Percentiles rank a stretch among this genome's conserved stretches.
Conservation (phyloP, 768 basidiomycete genomes). For the Coprinopsis cinerea region DNA sequence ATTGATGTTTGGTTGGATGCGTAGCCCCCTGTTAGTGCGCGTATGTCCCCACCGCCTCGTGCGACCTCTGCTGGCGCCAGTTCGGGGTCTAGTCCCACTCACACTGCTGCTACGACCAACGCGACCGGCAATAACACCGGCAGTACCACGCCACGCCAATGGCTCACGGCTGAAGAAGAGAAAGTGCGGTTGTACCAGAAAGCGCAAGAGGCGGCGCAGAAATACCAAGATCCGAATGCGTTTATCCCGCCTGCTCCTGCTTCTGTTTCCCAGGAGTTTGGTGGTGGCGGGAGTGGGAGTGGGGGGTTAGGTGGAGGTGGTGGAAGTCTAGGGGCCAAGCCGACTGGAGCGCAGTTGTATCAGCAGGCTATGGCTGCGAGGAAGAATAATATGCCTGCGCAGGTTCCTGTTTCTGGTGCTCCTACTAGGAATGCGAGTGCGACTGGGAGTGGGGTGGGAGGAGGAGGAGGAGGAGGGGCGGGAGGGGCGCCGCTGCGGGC, state of each 20-base stretch:
- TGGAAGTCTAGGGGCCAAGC: slow-evolving; percentile 11
- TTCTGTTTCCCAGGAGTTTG: too few relatives aligned
- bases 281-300: neutral
- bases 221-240: slow-evolving; percentile 39
- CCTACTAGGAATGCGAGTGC: slow-evolving; percentile 17
- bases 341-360: slow-evolving; percentile 10
- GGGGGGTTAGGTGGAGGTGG: slow-evolving; percentile 11
- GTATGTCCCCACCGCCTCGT: slow-evolving; percentile 16
- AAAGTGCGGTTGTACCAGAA: slow-evolving; percentile 64
- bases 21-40: slow-evolving; percentile 19
- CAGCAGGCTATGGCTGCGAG: slow-evolving; percentile 14
- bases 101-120: slow-evolving; percentile 12
- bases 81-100: neutral
- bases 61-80: slow-evolving; percentile 9
- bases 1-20: neutral
- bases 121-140: slow-evolving; percentile 13
- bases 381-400: slow-evolving; percentile 15
- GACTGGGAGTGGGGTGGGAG: slow-evolving; percentile 6
- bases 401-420: slow-evolving; percentile 13
- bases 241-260: slow-evolving; percentile 20
- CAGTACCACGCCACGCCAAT: slow-evolving; percentile 25
- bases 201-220: slow-evolving; percentile 61
- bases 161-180: slow-evolving; percentile 73
- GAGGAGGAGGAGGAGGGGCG: too few relatives aligned
- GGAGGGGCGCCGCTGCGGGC: too few relatives aligned